These are phyloP conservation scores for Dendrobium chrysotoxum DNA, from an alignment of 106 monocot species.

Conservation along the genomic window DNA sequence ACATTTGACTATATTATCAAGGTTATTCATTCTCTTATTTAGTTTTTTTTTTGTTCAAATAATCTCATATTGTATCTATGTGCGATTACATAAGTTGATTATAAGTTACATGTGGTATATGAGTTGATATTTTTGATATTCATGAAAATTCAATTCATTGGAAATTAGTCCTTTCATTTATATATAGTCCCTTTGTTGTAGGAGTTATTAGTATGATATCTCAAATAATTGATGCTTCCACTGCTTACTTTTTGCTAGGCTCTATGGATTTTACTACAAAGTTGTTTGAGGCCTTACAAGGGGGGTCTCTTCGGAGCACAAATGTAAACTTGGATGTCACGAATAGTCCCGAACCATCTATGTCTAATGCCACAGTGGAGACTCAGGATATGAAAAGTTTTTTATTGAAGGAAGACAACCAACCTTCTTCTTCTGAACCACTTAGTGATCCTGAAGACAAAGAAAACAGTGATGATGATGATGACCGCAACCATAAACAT, in stretches of 20 bases:
- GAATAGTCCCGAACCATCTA: slow-evolving; percentile 23
- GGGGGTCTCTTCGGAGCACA: slow-evolving; percentile 34
- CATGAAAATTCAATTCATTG: background rate
- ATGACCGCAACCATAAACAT: slow-evolving; percentile 98
- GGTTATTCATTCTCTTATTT: background rate
- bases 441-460: slow-evolving; percentile 63
- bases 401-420: slow-evolving; percentile 31
- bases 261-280: slow-evolving; percentile 41
- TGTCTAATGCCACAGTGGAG: slow-evolving; percentile 18
- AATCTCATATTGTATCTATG: background rate
- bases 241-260: slow-evolving; percentile 33
- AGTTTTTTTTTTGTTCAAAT: slow-evolving; percentile 1
- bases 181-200: background rate
- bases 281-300: slow-evolving; percentile 55
- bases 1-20: background rate
- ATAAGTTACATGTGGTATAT: background rate
- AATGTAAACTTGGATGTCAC: slow-evolving; percentile 19
- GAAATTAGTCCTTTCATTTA: background rate
- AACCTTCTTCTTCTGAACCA: slow-evolving; percentile 44
- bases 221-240: slow-evolving; percentile 8
- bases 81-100: background rate
- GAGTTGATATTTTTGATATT: too few species aligned
- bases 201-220: background rate
- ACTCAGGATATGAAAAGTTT: slow-evolving; percentile 17
- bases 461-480: slow-evolving; percentile 79